phyloP scores from a whole-genome alignment of 495 filamentous ascomycete genomes.

The Podospora pseudopauciseta region DNA sequence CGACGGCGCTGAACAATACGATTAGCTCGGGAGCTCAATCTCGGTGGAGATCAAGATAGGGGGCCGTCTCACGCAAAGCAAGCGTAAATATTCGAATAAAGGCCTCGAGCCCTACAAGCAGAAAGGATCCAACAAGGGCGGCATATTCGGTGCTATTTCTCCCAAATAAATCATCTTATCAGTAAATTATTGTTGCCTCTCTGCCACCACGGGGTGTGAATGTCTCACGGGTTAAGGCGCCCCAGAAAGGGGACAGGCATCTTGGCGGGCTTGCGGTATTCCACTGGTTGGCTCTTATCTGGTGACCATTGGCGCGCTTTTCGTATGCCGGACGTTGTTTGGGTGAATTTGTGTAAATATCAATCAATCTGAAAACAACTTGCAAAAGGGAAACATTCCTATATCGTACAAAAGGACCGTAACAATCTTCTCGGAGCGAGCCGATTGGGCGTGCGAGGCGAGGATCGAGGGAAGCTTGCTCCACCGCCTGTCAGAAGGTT shows the following conservation, averaged over 20 bases:
- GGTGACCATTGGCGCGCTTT: constrained; percentile 14
- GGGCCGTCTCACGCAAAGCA: constrained; percentile 67
- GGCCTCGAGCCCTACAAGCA: constrained; percentile 75
- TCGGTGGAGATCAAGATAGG: background rate
- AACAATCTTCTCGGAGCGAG: background rate
- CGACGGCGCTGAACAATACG: constrained; percentile 56
- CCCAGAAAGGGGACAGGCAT: constrained; percentile 80
- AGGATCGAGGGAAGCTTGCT: background rate
- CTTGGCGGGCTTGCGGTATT: constrained; percentile 39
- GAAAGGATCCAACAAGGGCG: constrained; percentile 75
- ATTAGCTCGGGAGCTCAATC: constrained; percentile 24
- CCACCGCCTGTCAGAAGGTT: background rate
- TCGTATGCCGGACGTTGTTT: background rate
- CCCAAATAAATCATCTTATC: background rate
- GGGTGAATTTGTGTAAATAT: background rate
- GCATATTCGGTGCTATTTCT: constrained; percentile 65
- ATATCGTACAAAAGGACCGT: background rate
- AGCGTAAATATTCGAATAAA: constrained; percentile 85
- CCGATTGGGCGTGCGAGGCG: background rate
- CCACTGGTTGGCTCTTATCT: constrained; percentile 8
- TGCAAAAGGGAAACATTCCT: background rate
- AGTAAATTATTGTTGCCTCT: background rate
- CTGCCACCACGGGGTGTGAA: background rate
- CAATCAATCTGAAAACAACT: background rate
- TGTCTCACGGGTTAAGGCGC: constrained; percentile 65